Conservation (phyloP, 2,329 filamentous ascomycete genomes). For the Claviceps lovelessii region DNA sequence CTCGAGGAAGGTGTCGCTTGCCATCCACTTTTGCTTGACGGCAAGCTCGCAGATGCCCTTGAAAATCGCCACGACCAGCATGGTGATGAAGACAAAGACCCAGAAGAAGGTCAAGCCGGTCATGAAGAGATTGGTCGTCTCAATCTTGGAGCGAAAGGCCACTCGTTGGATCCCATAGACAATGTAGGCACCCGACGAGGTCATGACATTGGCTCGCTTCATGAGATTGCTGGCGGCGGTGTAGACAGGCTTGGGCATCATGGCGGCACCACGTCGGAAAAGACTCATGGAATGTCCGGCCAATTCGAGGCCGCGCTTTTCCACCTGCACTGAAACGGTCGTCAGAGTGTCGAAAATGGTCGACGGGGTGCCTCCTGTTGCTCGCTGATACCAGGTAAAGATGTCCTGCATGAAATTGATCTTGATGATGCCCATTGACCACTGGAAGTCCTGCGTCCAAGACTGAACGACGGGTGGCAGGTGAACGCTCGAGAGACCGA, state of each 20-base stretch:
- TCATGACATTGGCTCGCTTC: slow-evolving; percentile 41
- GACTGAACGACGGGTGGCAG: slow-evolving; percentile 78
- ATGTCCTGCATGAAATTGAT: slow-evolving; percentile 77
- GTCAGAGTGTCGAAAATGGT: slow-evolving; percentile 61
- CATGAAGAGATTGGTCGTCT: slow-evolving; percentile 84
- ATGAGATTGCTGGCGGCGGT: slow-evolving; percentile 24
- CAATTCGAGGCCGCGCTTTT: slow-evolving; percentile 41
- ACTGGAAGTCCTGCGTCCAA: slow-evolving; percentile 97
- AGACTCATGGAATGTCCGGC: slow-evolving; percentile 27
- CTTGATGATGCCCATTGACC: slow-evolving; percentile 92
- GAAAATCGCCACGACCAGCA: slow-evolving; percentile 60
- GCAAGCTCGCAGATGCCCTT: slow-evolving; percentile 68
- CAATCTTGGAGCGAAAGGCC: slow-evolving; percentile 61
- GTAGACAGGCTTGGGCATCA: slow-evolving; percentile 30
- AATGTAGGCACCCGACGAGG: slow-evolving; percentile 39
- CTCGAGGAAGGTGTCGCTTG: slow-evolving; percentile 73
- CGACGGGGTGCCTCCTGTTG: slow-evolving; percentile 75
- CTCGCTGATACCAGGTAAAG: slow-evolving; percentile 89
- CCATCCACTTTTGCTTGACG: slow-evolving; percentile 62
- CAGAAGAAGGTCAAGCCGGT: slow-evolving; percentile 83
- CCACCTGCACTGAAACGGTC: slow-evolving; percentile 68
- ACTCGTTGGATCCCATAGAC: slow-evolving; percentile 81
- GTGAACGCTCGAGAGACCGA: slow-evolving; percentile 68
- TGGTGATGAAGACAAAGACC: slow-evolving; percentile 63
- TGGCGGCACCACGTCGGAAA: slow-evolving; percentile 39